Percentiles rank a stretch among this genome's conserved stretches.
Conservation (phyloP, 768 basidiomycete species). For the Pisolithus microcarpus region DNA sequence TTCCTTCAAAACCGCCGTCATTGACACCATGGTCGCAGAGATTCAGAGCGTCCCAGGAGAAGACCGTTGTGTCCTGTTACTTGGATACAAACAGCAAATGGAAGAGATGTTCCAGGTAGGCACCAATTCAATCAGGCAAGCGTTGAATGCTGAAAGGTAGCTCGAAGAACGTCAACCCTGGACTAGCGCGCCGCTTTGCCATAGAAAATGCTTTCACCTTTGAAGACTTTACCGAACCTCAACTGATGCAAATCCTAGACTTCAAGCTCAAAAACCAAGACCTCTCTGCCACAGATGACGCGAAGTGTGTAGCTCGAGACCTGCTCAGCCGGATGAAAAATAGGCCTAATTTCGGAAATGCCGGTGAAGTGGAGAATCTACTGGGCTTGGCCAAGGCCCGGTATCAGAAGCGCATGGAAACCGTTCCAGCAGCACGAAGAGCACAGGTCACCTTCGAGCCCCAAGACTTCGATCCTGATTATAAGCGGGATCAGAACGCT, state of each 20-base stretch:
- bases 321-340: slow-evolving; percentile 28
- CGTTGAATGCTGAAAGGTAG: background rate
- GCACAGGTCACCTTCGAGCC: slow-evolving; percentile 31
- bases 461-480: slow-evolving; percentile 58
- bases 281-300: slow-evolving; percentile 46
- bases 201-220: slow-evolving; percentile 67
- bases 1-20: slow-evolving; percentile 57
- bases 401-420: slow-evolving; percentile 35
- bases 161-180: slow-evolving; percentile 60
- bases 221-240: slow-evolving; percentile 51
- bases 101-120: slow-evolving; percentile 67
- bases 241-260: slow-evolving; percentile 47
- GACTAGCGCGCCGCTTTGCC: slow-evolving; percentile 56
- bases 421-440: slow-evolving; percentile 15
- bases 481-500: slow-evolving; percentile 42
- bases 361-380: slow-evolving; percentile 57
- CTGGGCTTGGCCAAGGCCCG: slow-evolving; percentile 43
- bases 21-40: slow-evolving; percentile 70
- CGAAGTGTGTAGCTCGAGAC: slow-evolving; percentile 51
- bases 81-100: slow-evolving; percentile 64
- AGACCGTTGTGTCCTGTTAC: slow-evolving; percentile 58
- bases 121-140: background rate
- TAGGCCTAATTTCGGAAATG: slow-evolving; percentile 61
- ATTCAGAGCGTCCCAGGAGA: slow-evolving; percentile 64
- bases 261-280: slow-evolving; percentile 52